Evolutionary conservation across 202 grass and related monocot species (phyloP).

Genomic region (Setaria italica): DNA sequence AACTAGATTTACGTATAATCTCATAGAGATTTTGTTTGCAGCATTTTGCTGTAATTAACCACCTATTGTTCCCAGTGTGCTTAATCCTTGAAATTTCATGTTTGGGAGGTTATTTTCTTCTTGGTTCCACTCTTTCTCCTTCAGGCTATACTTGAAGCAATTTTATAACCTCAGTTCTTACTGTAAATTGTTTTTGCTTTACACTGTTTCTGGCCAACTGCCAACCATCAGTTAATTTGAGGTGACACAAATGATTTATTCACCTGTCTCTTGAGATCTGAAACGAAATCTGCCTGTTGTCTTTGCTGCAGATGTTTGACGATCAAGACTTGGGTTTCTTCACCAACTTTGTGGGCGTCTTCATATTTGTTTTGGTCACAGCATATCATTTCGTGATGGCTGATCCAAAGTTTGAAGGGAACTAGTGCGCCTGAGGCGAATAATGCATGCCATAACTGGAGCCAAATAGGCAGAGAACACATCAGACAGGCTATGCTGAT

Average conservation of each 20-base stretch:
- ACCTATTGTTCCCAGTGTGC: background rate
- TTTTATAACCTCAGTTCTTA: background rate
- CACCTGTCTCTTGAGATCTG: background rate
- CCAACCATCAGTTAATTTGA: background rate
- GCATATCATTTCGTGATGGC: slow-evolving; percentile 84
- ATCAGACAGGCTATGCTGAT: too few relatives aligned
- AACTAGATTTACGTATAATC: background rate
- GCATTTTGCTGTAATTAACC: background rate
- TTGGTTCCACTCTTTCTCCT: background rate
- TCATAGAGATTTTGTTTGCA: background rate
- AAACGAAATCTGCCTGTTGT: background rate
- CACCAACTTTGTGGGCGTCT: slow-evolving; percentile 85
- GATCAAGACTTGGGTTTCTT: slow-evolving; percentile 94
- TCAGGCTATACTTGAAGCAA: background rate
- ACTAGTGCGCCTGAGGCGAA: slow-evolving; percentile 15
- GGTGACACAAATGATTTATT: slow-evolving; percentile 3
- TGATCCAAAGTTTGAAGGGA: slow-evolving; percentile 75
- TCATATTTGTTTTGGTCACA: slow-evolving; percentile 80
- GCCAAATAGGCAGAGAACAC: background rate
- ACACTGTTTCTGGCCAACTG: background rate
- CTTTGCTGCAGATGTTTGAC: slow-evolving; percentile 79
- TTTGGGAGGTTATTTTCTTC: slow-evolving; percentile 1
- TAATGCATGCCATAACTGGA: background rate
- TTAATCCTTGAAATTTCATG: slow-evolving; percentile 1
- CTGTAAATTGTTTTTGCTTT: background rate